A percentile compares a stretch with the other conserved stretches of the same genome.
Conservation (phyloP, 805 yeast genomes). For the Ogataea paraovalis region DNA sequence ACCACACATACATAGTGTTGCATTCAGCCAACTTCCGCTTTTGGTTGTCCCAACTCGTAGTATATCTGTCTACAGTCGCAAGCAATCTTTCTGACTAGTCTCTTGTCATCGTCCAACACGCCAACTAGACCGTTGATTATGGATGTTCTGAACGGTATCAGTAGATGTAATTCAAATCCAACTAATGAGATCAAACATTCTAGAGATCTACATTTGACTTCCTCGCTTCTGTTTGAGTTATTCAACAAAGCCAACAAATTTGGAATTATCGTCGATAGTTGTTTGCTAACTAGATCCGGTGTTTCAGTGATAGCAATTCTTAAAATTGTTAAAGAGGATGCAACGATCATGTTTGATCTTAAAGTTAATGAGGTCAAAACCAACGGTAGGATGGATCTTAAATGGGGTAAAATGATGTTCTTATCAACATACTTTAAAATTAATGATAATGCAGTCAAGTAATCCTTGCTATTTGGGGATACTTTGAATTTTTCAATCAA, state of each 20-base stretch:
- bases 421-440: slow-evolving; percentile 63
- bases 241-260: slow-evolving; percentile 39
- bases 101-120: slow-evolving; percentile 67
- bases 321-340: slow-evolving; percentile 25
- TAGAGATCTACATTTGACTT: slow-evolving; percentile 54
- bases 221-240: slow-evolving; percentile 26
- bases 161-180: slow-evolving; percentile 35
- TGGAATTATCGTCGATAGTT: slow-evolving; percentile 56
- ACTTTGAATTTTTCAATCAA: slow-evolving; percentile 46
- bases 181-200: slow-evolving; percentile 52
- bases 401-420: slow-evolving; percentile 59
- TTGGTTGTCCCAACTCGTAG: slow-evolving; percentile 45
- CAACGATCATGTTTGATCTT: slow-evolving; percentile 16
- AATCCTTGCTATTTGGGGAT: slow-evolving; percentile 40
- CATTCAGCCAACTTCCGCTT: slow-evolving; percentile 5
- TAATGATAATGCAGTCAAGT: slow-evolving; percentile 62
- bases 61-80: slow-evolving; percentile 77
- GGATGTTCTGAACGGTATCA: slow-evolving; percentile 48
- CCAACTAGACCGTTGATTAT: slow-evolving; percentile 45
- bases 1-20: no score
- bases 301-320: slow-evolving; percentile 46
- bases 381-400: slow-evolving; percentile 64
- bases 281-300: slow-evolving; percentile 46
- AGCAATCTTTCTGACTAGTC: slow-evolving; percentile 72
- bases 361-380: slow-evolving; percentile 54